Conservation (phyloP, 2,329 filamentous ascomycete genomes). For the Fusarium cyanostomum region DNA sequence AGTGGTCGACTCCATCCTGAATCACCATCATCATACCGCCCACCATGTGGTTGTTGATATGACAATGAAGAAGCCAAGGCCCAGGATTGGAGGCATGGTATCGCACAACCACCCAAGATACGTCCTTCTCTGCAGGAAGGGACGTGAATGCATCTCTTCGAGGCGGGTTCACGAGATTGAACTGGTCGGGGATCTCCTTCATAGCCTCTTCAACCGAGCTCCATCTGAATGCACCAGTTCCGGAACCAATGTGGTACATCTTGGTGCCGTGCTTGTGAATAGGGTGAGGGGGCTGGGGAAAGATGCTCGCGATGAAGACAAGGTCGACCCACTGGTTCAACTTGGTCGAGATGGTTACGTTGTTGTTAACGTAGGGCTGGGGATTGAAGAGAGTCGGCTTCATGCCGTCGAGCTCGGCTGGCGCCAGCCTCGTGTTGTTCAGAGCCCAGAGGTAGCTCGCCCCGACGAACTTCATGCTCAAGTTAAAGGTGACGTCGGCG, state of each 20-base stretch:
- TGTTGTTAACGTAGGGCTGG: conserved; percentile 45
- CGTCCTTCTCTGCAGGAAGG: conserved; percentile 28
- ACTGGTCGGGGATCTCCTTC: conserved; percentile 55
- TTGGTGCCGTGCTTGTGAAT: conserved; percentile 73
- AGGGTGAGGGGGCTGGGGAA: conserved; percentile 62
- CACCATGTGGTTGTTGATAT: conserved; percentile 62
- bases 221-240: conserved; percentile 62
- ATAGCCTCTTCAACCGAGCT: conserved; percentile 62
- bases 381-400: conserved; percentile 59
- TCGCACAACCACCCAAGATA: conserved; percentile 59
- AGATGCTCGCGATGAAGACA: conserved; percentile 56
- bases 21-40: conserved; percentile 66
- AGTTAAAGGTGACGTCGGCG: conserved; percentile 57
- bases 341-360: conserved; percentile 59
- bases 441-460: conserved; percentile 64
- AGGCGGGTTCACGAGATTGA: conserved; percentile 67
- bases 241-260: conserved; percentile 65
- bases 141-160: conserved; percentile 56
- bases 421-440: conserved; percentile 56
- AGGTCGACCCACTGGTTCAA: conserved; percentile 65
- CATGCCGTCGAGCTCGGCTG: conserved; percentile 48
- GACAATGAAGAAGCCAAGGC: conserved; percentile 65
- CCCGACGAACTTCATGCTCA: conserved; percentile 53
- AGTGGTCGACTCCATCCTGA: conserved; percentile 57
- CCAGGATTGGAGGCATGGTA: conserved; percentile 64